Conservation (phyloP, 306 rosid genomes). For the Herpetospermum pedunculosum region DNA sequence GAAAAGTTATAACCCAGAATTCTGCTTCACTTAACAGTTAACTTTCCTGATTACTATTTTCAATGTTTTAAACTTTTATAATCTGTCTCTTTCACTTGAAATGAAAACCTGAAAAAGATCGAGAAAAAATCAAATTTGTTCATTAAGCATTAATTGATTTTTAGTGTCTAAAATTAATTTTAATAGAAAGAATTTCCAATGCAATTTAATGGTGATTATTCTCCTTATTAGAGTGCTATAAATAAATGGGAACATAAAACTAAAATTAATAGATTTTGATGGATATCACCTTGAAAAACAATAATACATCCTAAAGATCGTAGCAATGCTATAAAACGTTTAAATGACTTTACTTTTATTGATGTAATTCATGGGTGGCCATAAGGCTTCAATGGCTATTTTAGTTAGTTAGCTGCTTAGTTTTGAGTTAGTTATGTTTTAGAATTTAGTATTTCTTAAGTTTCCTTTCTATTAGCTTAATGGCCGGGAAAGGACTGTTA, state of each 20-base stretch:
- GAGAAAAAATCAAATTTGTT: background rate
- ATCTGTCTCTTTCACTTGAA: background rate
- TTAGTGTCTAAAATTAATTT: background rate
- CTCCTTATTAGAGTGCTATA: background rate
- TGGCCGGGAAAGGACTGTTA: background rate
- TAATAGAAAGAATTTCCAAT: background rate
- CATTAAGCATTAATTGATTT: background rate
- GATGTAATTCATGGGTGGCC: background rate
- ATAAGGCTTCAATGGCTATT: background rate
- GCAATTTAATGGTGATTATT: background rate
- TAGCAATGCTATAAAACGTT: background rate
- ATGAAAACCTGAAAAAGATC: background rate
- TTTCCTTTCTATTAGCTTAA: background rate
- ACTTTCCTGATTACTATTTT: background rate
- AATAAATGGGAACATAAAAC: background rate
- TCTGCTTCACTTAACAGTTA: background rate
- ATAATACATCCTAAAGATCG: background rate
- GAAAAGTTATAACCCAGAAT: background rate
- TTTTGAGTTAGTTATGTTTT: background rate
- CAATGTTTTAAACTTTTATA: background rate
- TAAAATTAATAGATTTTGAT: background rate
- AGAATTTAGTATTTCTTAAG: background rate
- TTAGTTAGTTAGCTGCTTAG: background rate
- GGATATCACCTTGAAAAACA: background rate
- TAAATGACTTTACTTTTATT: background rate